phyloP scores from a whole-genome alignment of 1,139 yeast species.

The Arxiozyma slooffiae region DNA sequence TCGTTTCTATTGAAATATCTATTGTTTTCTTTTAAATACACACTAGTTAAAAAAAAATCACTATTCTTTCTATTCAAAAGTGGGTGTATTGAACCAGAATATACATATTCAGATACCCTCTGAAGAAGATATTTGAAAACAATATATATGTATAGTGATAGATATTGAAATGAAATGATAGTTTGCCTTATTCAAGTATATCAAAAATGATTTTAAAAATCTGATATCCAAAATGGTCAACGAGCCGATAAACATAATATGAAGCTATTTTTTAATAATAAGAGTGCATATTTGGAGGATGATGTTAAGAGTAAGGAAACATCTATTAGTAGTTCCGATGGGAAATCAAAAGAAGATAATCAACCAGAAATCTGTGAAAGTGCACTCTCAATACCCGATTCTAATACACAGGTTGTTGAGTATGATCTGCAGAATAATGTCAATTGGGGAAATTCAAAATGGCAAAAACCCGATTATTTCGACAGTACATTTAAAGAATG shows the following conservation, averaged over 20 bases:
- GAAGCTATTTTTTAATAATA: background rate
- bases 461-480: constrained; percentile 21
- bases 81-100: too few relatives aligned
- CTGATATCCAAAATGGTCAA: background rate
- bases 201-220: too few relatives aligned
- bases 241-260: too few relatives aligned
- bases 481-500: constrained; percentile 25
- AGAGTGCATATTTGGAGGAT: background rate
- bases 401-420: background rate
- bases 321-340: background rate
- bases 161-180: too few relatives aligned
- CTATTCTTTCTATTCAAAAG: too few relatives aligned
- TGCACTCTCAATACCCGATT: background rate
- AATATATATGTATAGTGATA: background rate
- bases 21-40: background rate
- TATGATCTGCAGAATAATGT: background rate
- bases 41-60: too few relatives aligned
- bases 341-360: background rate
- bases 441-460: constrained; percentile 6
- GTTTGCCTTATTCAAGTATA: too few relatives aligned
- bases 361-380: background rate
- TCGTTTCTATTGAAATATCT: background rate
- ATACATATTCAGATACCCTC: too few relatives aligned
- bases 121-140: too few relatives aligned
- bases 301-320: background rate